A percentile compares a stretch with the other conserved stretches of the same genome.
These are phyloP conservation scores for Apodospora peruviana DNA, from an alignment of 495 filamentous ascomycete genomes.

Conservation along the genomic window DNA sequence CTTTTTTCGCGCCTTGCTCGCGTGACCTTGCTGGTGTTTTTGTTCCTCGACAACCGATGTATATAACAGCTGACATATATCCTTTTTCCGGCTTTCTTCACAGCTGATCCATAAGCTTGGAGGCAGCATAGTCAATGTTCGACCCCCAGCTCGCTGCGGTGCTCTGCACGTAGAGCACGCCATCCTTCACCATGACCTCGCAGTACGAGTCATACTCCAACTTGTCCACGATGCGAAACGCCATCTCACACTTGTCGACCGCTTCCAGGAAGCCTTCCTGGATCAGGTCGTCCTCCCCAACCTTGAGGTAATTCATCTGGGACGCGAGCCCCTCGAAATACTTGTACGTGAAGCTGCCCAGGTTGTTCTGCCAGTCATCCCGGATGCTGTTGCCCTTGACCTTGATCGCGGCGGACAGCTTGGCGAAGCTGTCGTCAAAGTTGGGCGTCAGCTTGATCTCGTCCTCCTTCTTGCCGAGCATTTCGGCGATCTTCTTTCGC, in stretches of 20 bases:
- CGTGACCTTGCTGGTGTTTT: too few species aligned
- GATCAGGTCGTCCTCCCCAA: slow-evolving; percentile 43
- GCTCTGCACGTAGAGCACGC: slow-evolving; percentile 36
- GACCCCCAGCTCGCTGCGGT: slow-evolving; percentile 14
- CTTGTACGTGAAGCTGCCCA: slow-evolving; percentile 28
- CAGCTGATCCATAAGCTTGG: slow-evolving; percentile 23
- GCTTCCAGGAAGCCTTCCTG: slow-evolving; percentile 41
- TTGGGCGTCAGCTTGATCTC: slow-evolving; percentile 37
- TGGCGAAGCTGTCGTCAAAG: slow-evolving; percentile 44
- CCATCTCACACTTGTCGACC: slow-evolving; percentile 32
- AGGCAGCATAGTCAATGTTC: slow-evolving; percentile 16
- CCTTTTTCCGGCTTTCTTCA: too few species aligned
- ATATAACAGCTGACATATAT: too few species aligned
- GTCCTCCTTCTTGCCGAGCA: slow-evolving; percentile 31
- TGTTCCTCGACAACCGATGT: too few species aligned
- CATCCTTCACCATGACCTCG: slow-evolving; percentile 38
- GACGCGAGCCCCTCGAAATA: slow-evolving; percentile 37
- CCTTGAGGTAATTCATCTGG: slow-evolving; percentile 36
- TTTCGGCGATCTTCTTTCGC: slow-evolving; percentile 27
- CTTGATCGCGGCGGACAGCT: slow-evolving; percentile 30
- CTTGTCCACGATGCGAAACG: slow-evolving; percentile 41
- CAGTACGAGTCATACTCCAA: slow-evolving; percentile 35
- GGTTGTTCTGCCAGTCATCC: slow-evolving; percentile 37
- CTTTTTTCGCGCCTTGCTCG: too few species aligned
- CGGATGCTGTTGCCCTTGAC: slow-evolving; percentile 16